phyloP scores from a whole-genome alignment of 768 basidiomycete genomes.

The Leccinum longicurvipes region DNA sequence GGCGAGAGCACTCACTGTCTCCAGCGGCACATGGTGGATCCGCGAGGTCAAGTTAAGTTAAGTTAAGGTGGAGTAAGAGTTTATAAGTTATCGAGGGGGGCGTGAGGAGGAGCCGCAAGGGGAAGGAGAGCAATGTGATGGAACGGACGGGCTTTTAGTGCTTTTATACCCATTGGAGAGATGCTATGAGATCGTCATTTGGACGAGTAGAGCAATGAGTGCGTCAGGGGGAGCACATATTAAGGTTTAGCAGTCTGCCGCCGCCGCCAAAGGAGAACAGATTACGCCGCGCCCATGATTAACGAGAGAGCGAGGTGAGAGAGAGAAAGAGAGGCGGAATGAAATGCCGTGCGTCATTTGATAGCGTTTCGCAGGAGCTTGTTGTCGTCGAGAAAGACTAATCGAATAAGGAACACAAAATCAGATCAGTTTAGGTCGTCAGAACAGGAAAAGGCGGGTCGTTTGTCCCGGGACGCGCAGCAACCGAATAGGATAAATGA shows the following conservation, averaged over 20 bases:
- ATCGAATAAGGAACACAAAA: constrained; percentile 27
- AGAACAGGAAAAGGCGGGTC: constrained; percentile 13
- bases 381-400: constrained; percentile 36
- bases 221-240: constrained; percentile 19
- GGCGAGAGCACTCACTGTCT: constrained; percentile 44
- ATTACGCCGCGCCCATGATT: constrained; percentile 21
- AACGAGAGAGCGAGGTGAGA: constrained; percentile 21
- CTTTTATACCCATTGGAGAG: constrained; percentile 26
- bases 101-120: not conserved
- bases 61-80: not conserved
- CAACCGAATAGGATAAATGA: constrained; percentile 30
- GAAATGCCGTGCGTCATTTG: constrained; percentile 33
- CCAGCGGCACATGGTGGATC: constrained; percentile 47
- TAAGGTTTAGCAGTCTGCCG: constrained; percentile 21
- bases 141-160: constrained; percentile 6
- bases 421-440: constrained; percentile 13
- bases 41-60: not conserved
- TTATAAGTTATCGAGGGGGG: constrained; percentile 4
- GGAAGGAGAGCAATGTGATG: constrained; percentile 6
- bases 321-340: not conserved
- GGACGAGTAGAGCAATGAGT: constrained; percentile 15
- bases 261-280: constrained; percentile 27
- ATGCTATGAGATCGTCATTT: constrained; percentile 26
- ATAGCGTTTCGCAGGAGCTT: constrained; percentile 34
- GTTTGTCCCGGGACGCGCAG: constrained; percentile 12